Conservation (phyloP, 257 asterid genomes). For the Thymus mandschuricus region DNA sequence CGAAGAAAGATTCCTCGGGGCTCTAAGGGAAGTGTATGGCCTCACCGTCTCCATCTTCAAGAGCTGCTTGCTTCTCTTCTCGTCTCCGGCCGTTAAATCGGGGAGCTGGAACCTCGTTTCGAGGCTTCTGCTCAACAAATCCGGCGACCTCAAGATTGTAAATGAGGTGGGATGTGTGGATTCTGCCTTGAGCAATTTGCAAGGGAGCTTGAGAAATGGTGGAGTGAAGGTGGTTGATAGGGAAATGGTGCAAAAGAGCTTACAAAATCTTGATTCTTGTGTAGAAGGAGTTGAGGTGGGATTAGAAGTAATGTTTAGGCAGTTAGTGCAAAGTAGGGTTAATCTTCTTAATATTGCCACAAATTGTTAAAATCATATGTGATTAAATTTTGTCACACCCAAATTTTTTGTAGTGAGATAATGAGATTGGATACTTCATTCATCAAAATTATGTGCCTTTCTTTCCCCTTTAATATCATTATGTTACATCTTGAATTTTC, state of each 20-base stretch:
- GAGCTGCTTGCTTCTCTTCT: slow-evolving; percentile 34
- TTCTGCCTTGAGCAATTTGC: slow-evolving; percentile 26
- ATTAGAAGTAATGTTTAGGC: slow-evolving; percentile 47
- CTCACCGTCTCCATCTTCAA: slow-evolving; percentile 31
- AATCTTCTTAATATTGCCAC: slow-evolving; percentile 48
- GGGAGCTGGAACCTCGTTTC: slow-evolving; percentile 42
- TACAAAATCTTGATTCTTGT: slow-evolving; percentile 43
- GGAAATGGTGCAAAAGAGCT: slow-evolving; percentile 34
- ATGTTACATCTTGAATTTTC: too few species aligned
- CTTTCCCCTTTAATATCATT: too few species aligned
- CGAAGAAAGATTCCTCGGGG: neutral
- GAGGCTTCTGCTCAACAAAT: slow-evolving; percentile 41
- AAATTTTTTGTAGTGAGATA: slow-evolving; percentile 22
- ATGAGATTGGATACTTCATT: slow-evolving; percentile 1
- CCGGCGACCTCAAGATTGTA: slow-evolving; percentile 12
- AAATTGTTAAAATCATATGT: slow-evolving; percentile 26
- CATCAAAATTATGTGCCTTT: neutral
- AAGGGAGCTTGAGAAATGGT: slow-evolving; percentile 20
- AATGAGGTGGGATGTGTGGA: slow-evolving; percentile 44
- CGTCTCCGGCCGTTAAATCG: slow-evolving; percentile 11
- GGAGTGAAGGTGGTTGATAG: slow-evolving; percentile 27
- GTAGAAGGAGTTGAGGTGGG: slow-evolving; percentile 43
- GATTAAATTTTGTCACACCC: slow-evolving; percentile 3
- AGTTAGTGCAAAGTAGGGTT: slow-evolving; percentile 46
- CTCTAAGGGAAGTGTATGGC: slow-evolving; percentile 25